Base-by-base conservation (phyloP, 139 green algal species). In the Micractinium sp. region DNA sequence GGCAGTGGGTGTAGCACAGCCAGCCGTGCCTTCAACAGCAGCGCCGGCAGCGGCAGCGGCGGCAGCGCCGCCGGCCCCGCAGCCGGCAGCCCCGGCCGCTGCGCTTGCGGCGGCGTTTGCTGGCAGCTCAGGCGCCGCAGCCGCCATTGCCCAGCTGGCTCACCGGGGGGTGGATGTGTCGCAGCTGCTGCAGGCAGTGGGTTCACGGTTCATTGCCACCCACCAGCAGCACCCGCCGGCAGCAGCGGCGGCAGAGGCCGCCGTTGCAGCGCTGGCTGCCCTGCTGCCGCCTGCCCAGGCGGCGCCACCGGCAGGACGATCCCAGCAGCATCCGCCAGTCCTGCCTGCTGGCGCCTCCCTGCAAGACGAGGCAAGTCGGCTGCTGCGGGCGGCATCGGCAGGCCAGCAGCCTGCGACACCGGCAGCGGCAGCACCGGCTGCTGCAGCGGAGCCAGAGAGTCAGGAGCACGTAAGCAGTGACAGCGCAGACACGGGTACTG, bases 71-170 rank as follows among this genome's bases (percentile, higher is more conserved):
- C 75, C 67, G 13, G 67, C 67, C 67, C 67, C 25, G 5, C 18
- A 33, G 67, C 67, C 67, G 5, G 67, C 67, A 5, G 67, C 20
- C 67, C 12, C 31, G 71, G 76, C 35, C 61, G 76, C 74, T 2
- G 33, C 74, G 36, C 31, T 77, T 25, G 71, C 31, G 33, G 71
- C 74, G 35, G 74, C 33, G 53, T 38, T 38, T 29, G 74, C 12
- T 4, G 33, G 74, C 2, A 22, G 74, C 71, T 20, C 74, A 47
- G 35, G 18, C 74, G 14, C 23, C 15, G 77, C 39, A 22, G 38
- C 39, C 33, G 77, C 77, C 33, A 53, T 80, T 38, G 77, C 77
- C 27, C 77, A 85, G 47, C 47, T 85, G 47, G 79, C 79, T 19
- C 14, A 38, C 25, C 63, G 14, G 63, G 63, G 78, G 2, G 39